These are phyloP conservation scores for Quillaja saponaria DNA, from an alignment of 306 rosid species.

Conservation along the genomic window DNA sequence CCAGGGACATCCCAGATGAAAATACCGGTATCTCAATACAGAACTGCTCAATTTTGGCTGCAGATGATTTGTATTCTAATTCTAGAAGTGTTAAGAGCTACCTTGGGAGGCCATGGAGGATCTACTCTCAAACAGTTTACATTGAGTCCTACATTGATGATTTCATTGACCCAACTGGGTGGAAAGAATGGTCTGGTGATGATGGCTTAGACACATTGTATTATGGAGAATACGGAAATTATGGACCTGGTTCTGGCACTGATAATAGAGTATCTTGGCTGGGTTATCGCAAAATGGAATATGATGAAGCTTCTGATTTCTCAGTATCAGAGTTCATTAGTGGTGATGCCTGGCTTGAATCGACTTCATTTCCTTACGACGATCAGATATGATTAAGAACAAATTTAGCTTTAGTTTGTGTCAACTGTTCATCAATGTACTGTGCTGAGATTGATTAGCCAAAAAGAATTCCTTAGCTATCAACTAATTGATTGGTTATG, in stretches of 20 bases:
- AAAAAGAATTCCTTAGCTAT: no score
- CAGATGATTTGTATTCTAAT: constrained; percentile 42
- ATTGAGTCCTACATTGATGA: constrained; percentile 61
- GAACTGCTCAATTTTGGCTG: constrained; percentile 62
- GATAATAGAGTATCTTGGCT: constrained; percentile 54
- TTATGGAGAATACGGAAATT: constrained; percentile 69
- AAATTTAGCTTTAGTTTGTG: constrained; percentile 1
- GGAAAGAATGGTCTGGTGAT: constrained; percentile 57
- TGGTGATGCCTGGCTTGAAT: constrained; percentile 69
- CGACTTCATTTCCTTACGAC: constrained; percentile 78
- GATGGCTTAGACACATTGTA: constrained; percentile 53
- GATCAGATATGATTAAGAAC: constrained; percentile 44
- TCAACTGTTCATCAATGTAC: not conserved
- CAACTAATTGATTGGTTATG: no score
- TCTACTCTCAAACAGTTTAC: constrained; percentile 53
- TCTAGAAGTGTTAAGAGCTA: constrained; percentile 51
- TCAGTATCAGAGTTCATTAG: constrained; percentile 56
- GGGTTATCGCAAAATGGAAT: constrained; percentile 63
- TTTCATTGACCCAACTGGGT: constrained; percentile 61
- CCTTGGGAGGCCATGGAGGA: constrained; percentile 79
- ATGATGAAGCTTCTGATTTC: constrained; percentile 56
- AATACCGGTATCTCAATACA: constrained; percentile 77
- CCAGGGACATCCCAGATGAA: constrained; percentile 60
- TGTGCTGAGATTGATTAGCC: no score
- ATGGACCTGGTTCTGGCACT: constrained; percentile 68